These are phyloP conservation scores for Leucosporidium creatinivorum DNA, from an alignment of 768 basidiomycete species.

Conservation along the genomic window DNA sequence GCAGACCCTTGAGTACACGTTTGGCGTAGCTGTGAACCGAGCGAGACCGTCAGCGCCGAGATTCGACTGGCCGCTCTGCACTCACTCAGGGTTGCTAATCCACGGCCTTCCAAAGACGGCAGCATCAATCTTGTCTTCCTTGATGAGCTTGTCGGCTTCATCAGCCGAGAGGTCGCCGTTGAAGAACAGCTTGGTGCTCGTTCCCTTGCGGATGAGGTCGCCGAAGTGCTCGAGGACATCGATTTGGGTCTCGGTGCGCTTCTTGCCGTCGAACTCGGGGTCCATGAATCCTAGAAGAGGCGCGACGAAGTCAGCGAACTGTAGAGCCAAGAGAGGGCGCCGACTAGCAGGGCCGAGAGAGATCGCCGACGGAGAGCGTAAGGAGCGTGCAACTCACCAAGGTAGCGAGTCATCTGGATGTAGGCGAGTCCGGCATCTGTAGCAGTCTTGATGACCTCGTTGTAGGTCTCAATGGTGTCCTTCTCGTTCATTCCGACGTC, in stretches of 20 bases:
- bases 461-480: constrained; percentile 13
- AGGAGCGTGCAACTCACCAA: background rate
- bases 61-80: no score
- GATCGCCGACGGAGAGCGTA: no score
- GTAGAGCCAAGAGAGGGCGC: no score
- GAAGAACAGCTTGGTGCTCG: constrained; percentile 43
- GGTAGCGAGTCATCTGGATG: constrained; percentile 3
- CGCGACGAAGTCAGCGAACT: no score
- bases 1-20: no score
- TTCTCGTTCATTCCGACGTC: constrained; percentile 9
- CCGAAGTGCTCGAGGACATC: constrained; percentile 46
- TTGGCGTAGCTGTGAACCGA: no score
- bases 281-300: constrained; percentile 2
- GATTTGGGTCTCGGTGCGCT: constrained; percentile 43
- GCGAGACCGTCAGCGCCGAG: no score
- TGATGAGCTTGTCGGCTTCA: constrained; percentile 45
- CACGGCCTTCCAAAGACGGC: constrained; percentile 42
- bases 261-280: constrained; percentile 6
- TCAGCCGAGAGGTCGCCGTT: constrained; percentile 44
- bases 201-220: constrained; percentile 40
- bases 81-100: background rate
- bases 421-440: background rate
- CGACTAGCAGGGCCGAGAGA: no score
- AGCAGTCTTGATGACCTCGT: background rate
- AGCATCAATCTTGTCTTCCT: constrained; percentile 43